Base-by-base conservation (phyloP, 345 rosid species). In the Lagerstroemia speciosa region DNA sequence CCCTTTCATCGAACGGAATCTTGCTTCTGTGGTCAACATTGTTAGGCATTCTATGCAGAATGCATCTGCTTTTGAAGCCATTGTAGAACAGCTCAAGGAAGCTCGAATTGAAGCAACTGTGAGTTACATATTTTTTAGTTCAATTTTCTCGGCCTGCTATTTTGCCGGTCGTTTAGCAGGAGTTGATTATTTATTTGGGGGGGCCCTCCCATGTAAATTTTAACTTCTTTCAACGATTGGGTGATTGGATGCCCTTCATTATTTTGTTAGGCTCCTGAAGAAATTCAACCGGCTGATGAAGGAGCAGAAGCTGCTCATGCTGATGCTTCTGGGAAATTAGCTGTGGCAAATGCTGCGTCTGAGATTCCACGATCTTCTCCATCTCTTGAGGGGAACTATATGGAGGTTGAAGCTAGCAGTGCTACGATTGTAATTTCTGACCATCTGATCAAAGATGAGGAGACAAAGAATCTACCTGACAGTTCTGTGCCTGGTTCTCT, bases 41-140 rank as follows among this genome's bases (percentile, higher is more conserved):
- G 84, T 91, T 52, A 83, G 86, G 78, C 84, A 76, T 72, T 75
- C 92, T 69, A 78, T 89, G 85, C 90, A 79, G 77, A 87, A 85
- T 76, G 80, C 90, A 67, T 72, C 84, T 46, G 79, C 86, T 27
- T 93, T 85, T 69, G 97, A 89, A 83, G 79, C 82, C 63, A 73
- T 79, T 74, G 94, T 75, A 73, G 83, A 80, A 71, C 81, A 67
- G 40, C 74, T 91, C 70, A 80, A 79, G 75, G 79, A 78, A 65
- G 72, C 68, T 29, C 74, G 60, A 20, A 33, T 63, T 36, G 76
- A 57, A 83, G 72, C 67, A 86, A 89, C 32, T 63, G 34, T 65
- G 32, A 31, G 30, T 53, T 19, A 38, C 41, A n/a, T 36, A 26
- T 8, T 29, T 2, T 38, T 1, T 24, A 16, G 20, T 33, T 40